Evolutionary conservation across 179 eudicot species (phyloP).

Genomic region (Spinacia oleracea): DNA sequence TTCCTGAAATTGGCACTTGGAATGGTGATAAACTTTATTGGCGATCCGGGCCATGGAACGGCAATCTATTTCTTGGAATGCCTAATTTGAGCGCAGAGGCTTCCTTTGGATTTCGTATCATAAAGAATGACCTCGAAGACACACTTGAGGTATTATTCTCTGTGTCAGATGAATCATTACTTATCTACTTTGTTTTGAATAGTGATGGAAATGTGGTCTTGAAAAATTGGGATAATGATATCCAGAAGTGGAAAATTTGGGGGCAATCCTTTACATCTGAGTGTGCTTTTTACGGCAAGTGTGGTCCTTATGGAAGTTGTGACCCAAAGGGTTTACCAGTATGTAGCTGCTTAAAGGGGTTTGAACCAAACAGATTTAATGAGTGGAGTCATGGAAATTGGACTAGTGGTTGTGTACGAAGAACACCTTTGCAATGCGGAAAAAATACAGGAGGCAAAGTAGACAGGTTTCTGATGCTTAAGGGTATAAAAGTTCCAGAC

Average conservation of each 20-base stretch:
- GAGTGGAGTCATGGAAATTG: slow-evolving; percentile 50
- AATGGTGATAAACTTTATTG: no score
- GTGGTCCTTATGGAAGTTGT: slow-evolving; percentile 51
- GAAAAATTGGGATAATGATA: slow-evolving; percentile 20
- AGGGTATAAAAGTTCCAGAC: slow-evolving; percentile 38
- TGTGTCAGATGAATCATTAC: no score
- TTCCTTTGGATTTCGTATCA: no score
- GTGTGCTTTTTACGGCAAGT: slow-evolving; percentile 45
- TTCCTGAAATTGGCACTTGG: no score
- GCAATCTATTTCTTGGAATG: no score
- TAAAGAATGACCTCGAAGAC: no score
- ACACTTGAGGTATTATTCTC: no score
- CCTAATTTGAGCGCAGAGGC: no score
- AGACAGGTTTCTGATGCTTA: slow-evolving; percentile 41
- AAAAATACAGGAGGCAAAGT: neutral
- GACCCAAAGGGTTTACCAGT: slow-evolving; percentile 22
- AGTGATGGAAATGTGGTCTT: slow-evolving; percentile 6
- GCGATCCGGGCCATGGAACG: no score
- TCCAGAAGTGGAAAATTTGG: slow-evolving; percentile 22
- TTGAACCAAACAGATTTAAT: slow-evolving; percentile 31
- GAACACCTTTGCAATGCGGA: slow-evolving; percentile 27
- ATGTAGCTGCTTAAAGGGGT: slow-evolving; percentile 46
- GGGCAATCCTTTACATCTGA: slow-evolving; percentile 19
- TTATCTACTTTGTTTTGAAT: neutral
- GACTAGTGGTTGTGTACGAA: slow-evolving; percentile 45